Evolutionary conservation across 768 basidiomycete genomes (phyloP).

Genomic region (Serendipita sp.): DNA sequence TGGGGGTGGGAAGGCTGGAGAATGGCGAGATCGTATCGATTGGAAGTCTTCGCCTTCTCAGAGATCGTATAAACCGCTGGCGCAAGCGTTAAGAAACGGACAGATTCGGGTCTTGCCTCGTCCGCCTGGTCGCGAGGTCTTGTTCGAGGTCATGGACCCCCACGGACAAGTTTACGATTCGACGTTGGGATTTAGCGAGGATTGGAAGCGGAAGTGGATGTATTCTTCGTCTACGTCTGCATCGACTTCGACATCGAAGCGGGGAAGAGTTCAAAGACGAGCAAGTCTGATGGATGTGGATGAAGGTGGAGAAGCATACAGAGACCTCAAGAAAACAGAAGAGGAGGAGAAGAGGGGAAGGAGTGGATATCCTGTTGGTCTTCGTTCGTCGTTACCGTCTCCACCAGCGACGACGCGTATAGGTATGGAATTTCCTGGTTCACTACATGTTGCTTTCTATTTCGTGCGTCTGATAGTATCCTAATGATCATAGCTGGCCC

Average conservation of each 20-base stretch:
- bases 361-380: no score
- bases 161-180: background rate
- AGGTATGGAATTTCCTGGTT: no score
- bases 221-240: background rate
- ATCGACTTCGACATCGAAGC: background rate
- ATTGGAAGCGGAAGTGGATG: background rate
- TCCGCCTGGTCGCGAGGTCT: background rate
- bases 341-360: no score
- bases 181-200: background rate
- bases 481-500: no score
- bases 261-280: no score
- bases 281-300: no score
- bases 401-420: no score
- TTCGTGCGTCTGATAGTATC: no score
- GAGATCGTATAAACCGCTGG: background rate
- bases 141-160: background rate
- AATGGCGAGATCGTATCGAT: slow-evolving; percentile 3
- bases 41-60: slow-evolving; percentile 4
- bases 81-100: background rate
- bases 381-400: no score
- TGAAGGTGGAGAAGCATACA: no score
- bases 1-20: background rate
- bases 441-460: no score
- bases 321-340: no score
- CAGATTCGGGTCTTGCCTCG: background rate